Conservation (phyloP, 2,329 filamentous ascomycete genomes). For the Coccinonectria pachysandricola region DNA sequence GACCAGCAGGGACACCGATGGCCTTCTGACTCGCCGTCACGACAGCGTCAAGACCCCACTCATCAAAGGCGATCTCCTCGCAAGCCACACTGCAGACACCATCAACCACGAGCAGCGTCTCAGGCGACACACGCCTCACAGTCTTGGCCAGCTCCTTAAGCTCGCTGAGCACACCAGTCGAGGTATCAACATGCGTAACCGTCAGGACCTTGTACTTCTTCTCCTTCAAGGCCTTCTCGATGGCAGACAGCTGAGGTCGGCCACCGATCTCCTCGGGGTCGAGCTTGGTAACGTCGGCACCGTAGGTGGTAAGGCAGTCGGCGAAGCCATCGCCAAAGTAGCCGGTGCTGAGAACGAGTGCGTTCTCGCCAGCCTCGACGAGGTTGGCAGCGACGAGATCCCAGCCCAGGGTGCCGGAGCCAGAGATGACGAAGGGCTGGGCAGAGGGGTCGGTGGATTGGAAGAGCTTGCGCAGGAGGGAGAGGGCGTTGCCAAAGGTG, state of each 20-base stretch:
- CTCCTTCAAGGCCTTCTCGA: slow-evolving; percentile 79
- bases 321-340: slow-evolving; percentile 97
- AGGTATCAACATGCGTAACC: slow-evolving; percentile 95
- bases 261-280: slow-evolving; percentile 81
- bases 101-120: slow-evolving; percentile 86
- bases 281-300: slow-evolving; percentile 79
- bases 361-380: slow-evolving; percentile 79
- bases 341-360: slow-evolving; percentile 85
- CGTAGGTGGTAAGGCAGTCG: slow-evolving; percentile 85
- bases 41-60: slow-evolving; percentile 86
- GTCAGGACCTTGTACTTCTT: slow-evolving; percentile 93
- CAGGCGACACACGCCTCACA: slow-evolving; percentile 76
- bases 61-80: slow-evolving; percentile 93
- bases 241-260: slow-evolving; percentile 73
- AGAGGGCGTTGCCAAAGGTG: slow-evolving; percentile 80
- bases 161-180: slow-evolving; percentile 89
- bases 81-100: slow-evolving; percentile 95
- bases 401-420: slow-evolving; percentile 94
- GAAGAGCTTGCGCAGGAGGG: slow-evolving; percentile 86
- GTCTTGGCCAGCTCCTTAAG: slow-evolving; percentile 74
- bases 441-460: slow-evolving; percentile 72
- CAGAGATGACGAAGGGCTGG: slow-evolving; percentile 88
- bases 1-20: slow-evolving; percentile 86
- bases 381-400: slow-evolving; percentile 93
- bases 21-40: slow-evolving; percentile 95